Evolutionary conservation across 2,329 filamentous ascomycete genomes (phyloP).

Genomic region (Ophiostoma piceae): DNA sequence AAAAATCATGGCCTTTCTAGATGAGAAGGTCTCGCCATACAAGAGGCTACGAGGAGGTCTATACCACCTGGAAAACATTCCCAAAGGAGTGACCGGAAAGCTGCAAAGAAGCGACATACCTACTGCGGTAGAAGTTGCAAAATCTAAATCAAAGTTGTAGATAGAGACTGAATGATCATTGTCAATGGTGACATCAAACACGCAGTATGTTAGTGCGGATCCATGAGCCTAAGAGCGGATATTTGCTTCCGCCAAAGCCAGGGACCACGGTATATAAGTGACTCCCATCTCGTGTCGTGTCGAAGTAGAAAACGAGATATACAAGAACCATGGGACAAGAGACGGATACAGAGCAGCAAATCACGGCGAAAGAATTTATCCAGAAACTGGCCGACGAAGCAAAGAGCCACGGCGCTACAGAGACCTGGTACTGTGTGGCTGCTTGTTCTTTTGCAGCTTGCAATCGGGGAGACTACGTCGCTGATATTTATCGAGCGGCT

Average conservation of each 20-base stretch:
- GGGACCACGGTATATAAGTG: background rate
- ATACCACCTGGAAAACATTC: background rate
- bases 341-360: background rate
- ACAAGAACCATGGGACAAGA: background rate
- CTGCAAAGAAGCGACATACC: background rate
- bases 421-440: background rate
- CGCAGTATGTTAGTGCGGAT: background rate
- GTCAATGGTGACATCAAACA: background rate
- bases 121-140: background rate
- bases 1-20: background rate
- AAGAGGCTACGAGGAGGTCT: background rate
- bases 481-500: background rate
- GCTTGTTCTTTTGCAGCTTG: background rate
- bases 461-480: background rate
- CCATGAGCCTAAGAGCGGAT: background rate
- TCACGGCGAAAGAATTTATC: background rate
- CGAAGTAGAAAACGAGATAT: too few species aligned
- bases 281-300: background rate
- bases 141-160: background rate
- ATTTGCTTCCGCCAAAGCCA: background rate
- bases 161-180: background rate
- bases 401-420: background rate
- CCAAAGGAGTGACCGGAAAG: background rate
- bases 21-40: background rate
- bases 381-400: background rate